phyloP scores from a whole-genome alignment of 768 basidiomycete species.

The Coprinopsis sp. region DNA sequence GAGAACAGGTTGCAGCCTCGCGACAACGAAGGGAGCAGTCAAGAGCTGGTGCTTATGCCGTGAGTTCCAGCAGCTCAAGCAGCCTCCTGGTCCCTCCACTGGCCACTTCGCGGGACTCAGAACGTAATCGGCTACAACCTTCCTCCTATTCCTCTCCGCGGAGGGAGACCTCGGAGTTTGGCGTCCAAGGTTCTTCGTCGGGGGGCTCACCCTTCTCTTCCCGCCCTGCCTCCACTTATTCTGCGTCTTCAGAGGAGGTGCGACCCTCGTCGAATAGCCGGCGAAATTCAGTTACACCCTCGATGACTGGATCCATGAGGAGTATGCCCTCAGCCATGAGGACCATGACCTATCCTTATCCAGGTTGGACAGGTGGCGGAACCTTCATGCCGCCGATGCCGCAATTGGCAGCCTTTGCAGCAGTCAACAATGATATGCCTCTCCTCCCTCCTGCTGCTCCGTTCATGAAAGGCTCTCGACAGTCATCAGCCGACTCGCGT shows the following conservation, averaged over 20 bases:
- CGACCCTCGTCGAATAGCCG: constrained; percentile 35
- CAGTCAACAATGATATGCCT: constrained; percentile 57
- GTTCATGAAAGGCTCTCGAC: constrained; percentile 64
- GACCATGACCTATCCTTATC: constrained; percentile 31
- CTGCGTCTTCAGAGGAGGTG: constrained; percentile 54
- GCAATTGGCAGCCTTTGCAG: constrained; percentile 37
- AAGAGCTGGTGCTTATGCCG: constrained; percentile 41
- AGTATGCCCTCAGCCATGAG: too few species aligned
- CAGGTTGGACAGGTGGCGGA: constrained; percentile 37
- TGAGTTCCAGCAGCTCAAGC: constrained; percentile 24
- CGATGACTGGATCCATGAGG: constrained; percentile 16
- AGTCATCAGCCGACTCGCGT: constrained; percentile 20
- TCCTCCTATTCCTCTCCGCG: constrained; percentile 37
- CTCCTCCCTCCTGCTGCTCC: constrained; percentile 69
- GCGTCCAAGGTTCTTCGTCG: constrained; percentile 43
- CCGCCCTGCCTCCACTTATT: constrained; percentile 54
- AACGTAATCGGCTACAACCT: constrained; percentile 38
- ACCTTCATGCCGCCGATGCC: constrained; percentile 36
- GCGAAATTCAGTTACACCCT: constrained; percentile 36
- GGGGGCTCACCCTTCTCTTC: constrained; percentile 49
- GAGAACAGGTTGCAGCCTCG: constrained; percentile 58
- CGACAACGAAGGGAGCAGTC: constrained; percentile 56
- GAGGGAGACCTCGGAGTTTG: constrained; percentile 44
- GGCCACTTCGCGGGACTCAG: constrained; percentile 35
- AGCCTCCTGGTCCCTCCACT: constrained; percentile 27